phyloP scores from a whole-genome alignment of 768 basidiomycete genomes.

The Mycena rosella region DNA sequence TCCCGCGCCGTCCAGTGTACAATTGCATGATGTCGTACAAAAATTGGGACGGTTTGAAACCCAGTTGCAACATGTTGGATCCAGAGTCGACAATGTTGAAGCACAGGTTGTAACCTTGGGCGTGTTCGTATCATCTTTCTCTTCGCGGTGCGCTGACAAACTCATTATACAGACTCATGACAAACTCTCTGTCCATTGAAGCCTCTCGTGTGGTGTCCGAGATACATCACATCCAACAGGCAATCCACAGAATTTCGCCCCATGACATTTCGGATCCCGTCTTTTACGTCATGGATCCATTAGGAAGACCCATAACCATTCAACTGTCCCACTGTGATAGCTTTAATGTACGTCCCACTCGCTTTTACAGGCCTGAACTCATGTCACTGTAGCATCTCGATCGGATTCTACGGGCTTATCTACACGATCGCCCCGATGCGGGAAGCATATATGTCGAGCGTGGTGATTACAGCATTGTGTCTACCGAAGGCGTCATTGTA shows the following conservation, averaged over 20 bases:
- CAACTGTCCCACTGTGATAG: not conserved
- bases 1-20: conserved; percentile 7
- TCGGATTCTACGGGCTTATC: conserved; percentile 8
- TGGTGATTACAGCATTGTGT: conserved; percentile 22
- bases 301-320: conserved; percentile 12
- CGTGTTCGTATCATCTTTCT: conserved; percentile 11
- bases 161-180: not conserved
- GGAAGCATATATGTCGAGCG: conserved; percentile 20
- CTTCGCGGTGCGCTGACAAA: not conserved
- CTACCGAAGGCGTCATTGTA: not conserved
- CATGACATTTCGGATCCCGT: conserved; percentile 12
- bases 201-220: not conserved
- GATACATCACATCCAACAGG: conserved; percentile 17
- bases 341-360: too few species aligned
- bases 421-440: not conserved
- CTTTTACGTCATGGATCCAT: conserved; percentile 11
- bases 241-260: conserved; percentile 10
- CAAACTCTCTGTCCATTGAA: not conserved
- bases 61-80: conserved; percentile 16
- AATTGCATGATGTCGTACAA: conserved; percentile 18
- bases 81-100: conserved; percentile 4
- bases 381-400: too few species aligned
- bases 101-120: conserved; percentile 5
- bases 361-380: too few species aligned
- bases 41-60: conserved; percentile 15